Evolutionary conservation across 164 flowering plant genomes (phyloP).

Genomic region (Chimonanthus praecox): DNA sequence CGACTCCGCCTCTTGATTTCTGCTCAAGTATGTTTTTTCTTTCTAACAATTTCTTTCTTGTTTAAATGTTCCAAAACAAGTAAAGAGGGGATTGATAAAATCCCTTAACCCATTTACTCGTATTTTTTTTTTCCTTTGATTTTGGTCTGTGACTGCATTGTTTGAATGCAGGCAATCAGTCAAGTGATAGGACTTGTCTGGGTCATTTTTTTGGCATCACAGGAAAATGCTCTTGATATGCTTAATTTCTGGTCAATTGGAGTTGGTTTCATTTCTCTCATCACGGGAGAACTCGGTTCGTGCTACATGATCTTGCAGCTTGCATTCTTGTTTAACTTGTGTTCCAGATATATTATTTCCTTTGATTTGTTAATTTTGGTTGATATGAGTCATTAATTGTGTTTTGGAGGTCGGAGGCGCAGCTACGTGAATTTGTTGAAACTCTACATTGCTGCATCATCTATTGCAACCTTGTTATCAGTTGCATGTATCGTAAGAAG

Average conservation of each 20-base stretch:
- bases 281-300: conserved; percentile 62
- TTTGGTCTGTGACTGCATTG: not conserved
- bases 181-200: conserved; percentile 29
- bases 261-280: conserved; percentile 35
- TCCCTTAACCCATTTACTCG: no score
- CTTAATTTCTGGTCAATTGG: conserved; percentile 30
- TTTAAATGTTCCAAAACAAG: not conserved
- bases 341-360: not conserved
- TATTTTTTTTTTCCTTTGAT: not conserved
- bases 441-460: conserved; percentile 39
- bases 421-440: conserved; percentile 46
- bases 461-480: conserved; percentile 30
- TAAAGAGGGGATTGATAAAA: not conserved
- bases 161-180: conserved; percentile 35
- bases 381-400: not conserved
- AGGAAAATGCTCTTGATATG: conserved; percentile 16
- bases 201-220: conserved; percentile 14
- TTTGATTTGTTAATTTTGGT: not conserved
- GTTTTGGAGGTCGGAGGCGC: conserved; percentile 51
- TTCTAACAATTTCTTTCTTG: not conserved
- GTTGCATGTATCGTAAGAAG: conserved; percentile 21
- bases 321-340: not conserved
- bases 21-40: conserved; percentile 39
- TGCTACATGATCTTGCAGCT: not conserved
- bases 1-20: conserved; percentile 40